Percentiles rank a stretch among this genome's conserved stretches.
phyloP scores from a whole-genome alignment of 768 basidiomycete genomes.

The Tylopilus plumbeoviolaceoides region DNA sequence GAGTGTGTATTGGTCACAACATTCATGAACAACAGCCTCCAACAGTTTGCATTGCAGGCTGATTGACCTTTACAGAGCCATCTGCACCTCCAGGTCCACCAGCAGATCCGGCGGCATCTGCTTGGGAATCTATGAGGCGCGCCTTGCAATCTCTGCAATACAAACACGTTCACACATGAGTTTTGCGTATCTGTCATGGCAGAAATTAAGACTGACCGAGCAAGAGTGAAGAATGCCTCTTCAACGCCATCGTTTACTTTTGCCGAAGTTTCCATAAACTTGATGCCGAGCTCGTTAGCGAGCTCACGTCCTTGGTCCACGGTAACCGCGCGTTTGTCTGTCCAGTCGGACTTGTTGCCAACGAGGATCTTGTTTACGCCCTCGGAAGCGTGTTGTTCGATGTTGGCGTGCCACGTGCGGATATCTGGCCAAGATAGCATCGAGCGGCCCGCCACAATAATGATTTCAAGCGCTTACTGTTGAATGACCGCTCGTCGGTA shows the following conservation, averaged over 20 bases:
- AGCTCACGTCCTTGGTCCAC: constrained; percentile 90
- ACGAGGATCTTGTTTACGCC: constrained; percentile 99
- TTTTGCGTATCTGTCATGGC: neutral
- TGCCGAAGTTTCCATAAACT: constrained; percentile 96
- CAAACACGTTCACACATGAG: neutral
- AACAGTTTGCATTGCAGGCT: constrained; percentile 44
- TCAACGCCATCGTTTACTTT: constrained; percentile 98
- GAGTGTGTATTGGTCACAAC: constrained; percentile 3
- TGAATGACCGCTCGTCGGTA: constrained; percentile 91
- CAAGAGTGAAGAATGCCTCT: constrained; percentile 96
- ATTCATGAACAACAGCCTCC: constrained; percentile 52
- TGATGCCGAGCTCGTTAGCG: constrained; percentile 90
- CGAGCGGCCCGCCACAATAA: constrained; percentile 8
- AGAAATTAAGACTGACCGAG: constrained; percentile 59
- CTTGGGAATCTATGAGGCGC: constrained; percentile 92
- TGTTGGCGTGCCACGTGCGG: constrained; percentile 96
- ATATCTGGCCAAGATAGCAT: constrained; percentile 59
- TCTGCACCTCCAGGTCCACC: constrained; percentile 38
- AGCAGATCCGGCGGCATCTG: constrained; percentile 46
- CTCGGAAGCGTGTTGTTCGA: constrained; percentile 98
- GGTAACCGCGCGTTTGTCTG: constrained; percentile 89
- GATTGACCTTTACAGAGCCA: constrained; percentile 65
- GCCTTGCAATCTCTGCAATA: constrained; percentile 87
- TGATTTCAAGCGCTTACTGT: constrained; percentile 61
- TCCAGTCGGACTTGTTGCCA: constrained; percentile 99